Evolutionary conservation across 257 asterid genomes (phyloP), one percentile per base, ranked within the genome.

Genomic region (Plantago major): DNA sequence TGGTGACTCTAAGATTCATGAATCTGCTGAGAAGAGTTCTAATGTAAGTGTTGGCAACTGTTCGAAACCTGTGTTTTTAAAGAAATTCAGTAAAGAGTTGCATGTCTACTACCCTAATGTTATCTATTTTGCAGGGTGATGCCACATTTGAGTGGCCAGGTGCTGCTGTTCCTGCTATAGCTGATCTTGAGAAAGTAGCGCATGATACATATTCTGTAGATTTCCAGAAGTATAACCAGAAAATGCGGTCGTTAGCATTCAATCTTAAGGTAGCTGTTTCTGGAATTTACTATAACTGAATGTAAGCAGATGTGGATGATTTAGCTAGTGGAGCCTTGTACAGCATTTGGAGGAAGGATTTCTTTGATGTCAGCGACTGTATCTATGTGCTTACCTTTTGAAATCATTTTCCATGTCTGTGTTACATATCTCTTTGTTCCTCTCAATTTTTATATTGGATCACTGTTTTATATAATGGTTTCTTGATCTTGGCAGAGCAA

Each of bases 141-240:
- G 65, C 28, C 46, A 68, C 78, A 28, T 76, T 77, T 66, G 73
- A 30, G 49, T 91, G 98, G 96, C 95, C 96, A 45, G 92, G 82
- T 67, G 73, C 78, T 10, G 96, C 88, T 66, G 94, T 86, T 71
- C 57, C 73, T 46, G 80, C 78, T 46, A 77, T 86, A 67, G 74
- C 65, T 69, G 83, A 91, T 60, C 92, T 91, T 69, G 98, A 91
- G 83, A 78, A 82, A 73, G 94, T 81, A 4, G 82, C 91, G 19
- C 94, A 86, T 53, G 88, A 85, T 48, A 60, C 73, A 51, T 76
- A 82, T 58, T 67, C 85, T 44, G 70, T 78, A 50, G 91, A 84
- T 75, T 89, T 80, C 66, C 82, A 70, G 77, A 91, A 86, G 84
- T 91, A 88, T 64, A 86, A 86, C 69, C 95, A 84, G 62, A 92